phyloP scores from a whole-genome alignment of 768 basidiomycete species.

The Scleroderma bovista region DNA sequence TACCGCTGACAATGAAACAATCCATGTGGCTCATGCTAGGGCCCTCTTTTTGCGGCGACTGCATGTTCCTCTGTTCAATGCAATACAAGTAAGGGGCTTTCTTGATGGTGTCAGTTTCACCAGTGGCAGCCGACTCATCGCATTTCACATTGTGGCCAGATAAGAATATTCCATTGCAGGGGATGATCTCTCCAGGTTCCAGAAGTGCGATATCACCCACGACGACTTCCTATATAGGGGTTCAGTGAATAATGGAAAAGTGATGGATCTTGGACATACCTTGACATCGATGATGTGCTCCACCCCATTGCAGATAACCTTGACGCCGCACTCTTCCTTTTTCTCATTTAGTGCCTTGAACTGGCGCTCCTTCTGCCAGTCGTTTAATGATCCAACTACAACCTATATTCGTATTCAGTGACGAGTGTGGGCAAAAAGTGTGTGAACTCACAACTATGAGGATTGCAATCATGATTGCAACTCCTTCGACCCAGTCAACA shows the following conservation, averaged over 20 bases:
- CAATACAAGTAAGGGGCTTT: slow-evolving; percentile 79
- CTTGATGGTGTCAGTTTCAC: slow-evolving; percentile 93
- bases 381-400: slow-evolving; percentile 89
- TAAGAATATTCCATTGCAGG: slow-evolving; percentile 94
- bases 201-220: slow-evolving; percentile 91
- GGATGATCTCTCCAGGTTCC: slow-evolving; percentile 94
- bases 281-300: slow-evolving; percentile 79
- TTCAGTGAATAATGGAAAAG: slow-evolving; percentile 4
- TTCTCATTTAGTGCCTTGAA: slow-evolving; percentile 89
- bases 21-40: too few species aligned
- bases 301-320: slow-evolving; percentile 67
- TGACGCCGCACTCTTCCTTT: slow-evolving; percentile 90
- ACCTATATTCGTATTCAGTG: slow-evolving; percentile 41
- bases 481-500: slow-evolving; percentile 97
- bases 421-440: background rate
- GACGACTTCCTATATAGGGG: slow-evolving; percentile 63
- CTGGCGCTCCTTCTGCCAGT: slow-evolving; percentile 98
- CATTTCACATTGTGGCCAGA: slow-evolving; percentile 90
- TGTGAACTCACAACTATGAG: slow-evolving; percentile 56
- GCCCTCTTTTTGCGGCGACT: slow-evolving; percentile 10
- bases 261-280: slow-evolving; percentile 32
- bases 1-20: slow-evolving; percentile 88
- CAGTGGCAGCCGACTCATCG: slow-evolving; percentile 95
- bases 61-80: slow-evolving; percentile 42
- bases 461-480: slow-evolving; percentile 74